These are phyloP conservation scores for Prunus yedoensis DNA, from an alignment of 331 rosid species.

Conservation along the genomic window DNA sequence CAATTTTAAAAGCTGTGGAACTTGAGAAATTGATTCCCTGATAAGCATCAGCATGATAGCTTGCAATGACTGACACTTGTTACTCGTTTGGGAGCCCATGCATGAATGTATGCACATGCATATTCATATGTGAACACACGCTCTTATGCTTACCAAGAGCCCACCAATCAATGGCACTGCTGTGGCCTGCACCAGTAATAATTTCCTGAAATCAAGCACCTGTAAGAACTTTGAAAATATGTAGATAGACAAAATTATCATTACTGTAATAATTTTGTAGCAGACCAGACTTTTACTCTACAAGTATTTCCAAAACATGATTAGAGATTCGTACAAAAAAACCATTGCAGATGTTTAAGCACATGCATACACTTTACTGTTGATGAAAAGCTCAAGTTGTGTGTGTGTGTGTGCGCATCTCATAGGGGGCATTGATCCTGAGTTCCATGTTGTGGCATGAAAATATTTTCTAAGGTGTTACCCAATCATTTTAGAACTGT, in stretches of 20 bases:
- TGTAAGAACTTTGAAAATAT: slow-evolving; percentile 28
- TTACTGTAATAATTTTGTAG: background rate
- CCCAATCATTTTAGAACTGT: slow-evolving; percentile 1
- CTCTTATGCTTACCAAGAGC: slow-evolving; percentile 65
- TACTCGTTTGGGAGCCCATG: too few relatives aligned
- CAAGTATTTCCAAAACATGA: slow-evolving; percentile 9
- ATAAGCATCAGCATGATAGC: background rate
- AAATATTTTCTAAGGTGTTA: slow-evolving; percentile 5
- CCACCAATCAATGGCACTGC: slow-evolving; percentile 98
- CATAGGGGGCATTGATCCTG: background rate
- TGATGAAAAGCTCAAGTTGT: too few relatives aligned
- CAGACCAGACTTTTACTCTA: background rate
- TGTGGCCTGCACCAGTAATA: slow-evolving; percentile 78
- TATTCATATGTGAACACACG: background rate
- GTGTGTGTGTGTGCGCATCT: background rate
- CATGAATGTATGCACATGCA: background rate
- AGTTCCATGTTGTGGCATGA: background rate
- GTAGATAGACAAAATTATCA: background rate
- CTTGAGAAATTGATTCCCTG: background rate
- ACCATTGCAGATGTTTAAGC: background rate
- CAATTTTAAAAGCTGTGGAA: background rate
- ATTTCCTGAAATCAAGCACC: slow-evolving; percentile 74
- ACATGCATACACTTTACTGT: background rate
- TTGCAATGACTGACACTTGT: too few relatives aligned
- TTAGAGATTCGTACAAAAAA: background rate